These are phyloP conservation scores for Solanum ahanhuiri DNA, from an alignment of 257 asterid genomes.

Conservation along the genomic window DNA sequence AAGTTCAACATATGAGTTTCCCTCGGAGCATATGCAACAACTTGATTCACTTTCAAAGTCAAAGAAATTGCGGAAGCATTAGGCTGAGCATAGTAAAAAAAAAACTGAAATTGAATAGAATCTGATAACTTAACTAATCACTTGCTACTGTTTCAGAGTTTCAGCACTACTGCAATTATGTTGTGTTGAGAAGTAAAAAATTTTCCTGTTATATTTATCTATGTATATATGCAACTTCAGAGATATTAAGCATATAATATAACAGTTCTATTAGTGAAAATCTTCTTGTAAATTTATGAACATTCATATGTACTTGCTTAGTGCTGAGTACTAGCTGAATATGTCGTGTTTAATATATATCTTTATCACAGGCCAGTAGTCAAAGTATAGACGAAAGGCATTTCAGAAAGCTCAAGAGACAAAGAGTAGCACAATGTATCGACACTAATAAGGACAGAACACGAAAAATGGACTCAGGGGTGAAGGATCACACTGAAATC, in stretches of 20 bases:
- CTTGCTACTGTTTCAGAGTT: background rate
- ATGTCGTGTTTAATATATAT: background rate
- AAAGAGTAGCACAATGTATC: background rate
- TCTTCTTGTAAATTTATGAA: background rate
- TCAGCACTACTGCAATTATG: background rate
- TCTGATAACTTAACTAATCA: background rate
- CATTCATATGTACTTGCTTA: background rate
- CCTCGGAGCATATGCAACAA: background rate
- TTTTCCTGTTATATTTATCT: background rate
- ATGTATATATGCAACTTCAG: background rate
- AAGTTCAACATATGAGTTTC: background rate
- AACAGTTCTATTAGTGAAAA: background rate
- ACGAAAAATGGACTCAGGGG: background rate
- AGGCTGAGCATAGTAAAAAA: background rate
- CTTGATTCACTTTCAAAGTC: background rate
- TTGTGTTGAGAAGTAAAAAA: too few species aligned
- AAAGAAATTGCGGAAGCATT: background rate
- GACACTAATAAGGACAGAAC: background rate
- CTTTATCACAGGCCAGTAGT: background rate
- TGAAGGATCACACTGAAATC: background rate
- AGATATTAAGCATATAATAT: background rate
- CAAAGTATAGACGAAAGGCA: background rate
- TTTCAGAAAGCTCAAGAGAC: constrained; percentile 6
- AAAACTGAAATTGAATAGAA: background rate
- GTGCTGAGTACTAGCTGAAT: background rate